Evolutionary conservation across 2,329 filamentous ascomycete genomes (phyloP), one percentile per base, ranked within the genome.

Genomic region (Pseudogymnoascus sp.): DNA sequence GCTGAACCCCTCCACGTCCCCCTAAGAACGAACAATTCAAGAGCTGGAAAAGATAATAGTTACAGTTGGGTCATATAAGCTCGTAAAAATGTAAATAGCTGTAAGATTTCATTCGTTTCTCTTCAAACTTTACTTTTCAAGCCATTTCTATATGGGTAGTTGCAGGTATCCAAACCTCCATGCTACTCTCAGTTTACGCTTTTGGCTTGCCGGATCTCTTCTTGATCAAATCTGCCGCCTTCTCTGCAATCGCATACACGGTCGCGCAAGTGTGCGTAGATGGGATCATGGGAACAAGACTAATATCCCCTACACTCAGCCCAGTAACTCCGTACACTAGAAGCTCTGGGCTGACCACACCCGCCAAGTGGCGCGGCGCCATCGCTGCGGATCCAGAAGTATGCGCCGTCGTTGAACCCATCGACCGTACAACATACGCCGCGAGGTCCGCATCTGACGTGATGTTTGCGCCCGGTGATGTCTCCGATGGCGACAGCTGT

Each of bases 351-450:
- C 65, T 62, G 21, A 67, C 65, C 11, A 65, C 63, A 47, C 65
- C 65, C 3, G 64, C 65, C 33, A 61, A 13, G 21, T 64, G 57
- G 36, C 59, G 54, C 1, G 64, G 62, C 6, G 54, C 58, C 63
- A 64, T 67, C n/a, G 63, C 58, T 39, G 57, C 61, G 5, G 63
- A 62, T 6, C 65, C 76, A 17, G 47, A 54, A 35, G 5, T 72
- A 68, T 79, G 76, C 64, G 75, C 76, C 61, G 75, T 74, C 1
- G 74, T 66, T 74, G 63, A 74, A 71, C 26, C 54, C 8, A 77
- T 66, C 39, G 50, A 67, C 29, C 65, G 44, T 61, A 67, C 71
- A 39, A 72, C 60, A 60, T 66, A 70, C 26, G 65, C 64, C 8
- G 58, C 63, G 8, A 72, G 54, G 5, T 67, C 66, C 6, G 65